These are phyloP conservation scores for Colletotrichum tamarilloi DNA, from an alignment of 2,329 filamentous ascomycete genomes.

Conservation along the genomic window DNA sequence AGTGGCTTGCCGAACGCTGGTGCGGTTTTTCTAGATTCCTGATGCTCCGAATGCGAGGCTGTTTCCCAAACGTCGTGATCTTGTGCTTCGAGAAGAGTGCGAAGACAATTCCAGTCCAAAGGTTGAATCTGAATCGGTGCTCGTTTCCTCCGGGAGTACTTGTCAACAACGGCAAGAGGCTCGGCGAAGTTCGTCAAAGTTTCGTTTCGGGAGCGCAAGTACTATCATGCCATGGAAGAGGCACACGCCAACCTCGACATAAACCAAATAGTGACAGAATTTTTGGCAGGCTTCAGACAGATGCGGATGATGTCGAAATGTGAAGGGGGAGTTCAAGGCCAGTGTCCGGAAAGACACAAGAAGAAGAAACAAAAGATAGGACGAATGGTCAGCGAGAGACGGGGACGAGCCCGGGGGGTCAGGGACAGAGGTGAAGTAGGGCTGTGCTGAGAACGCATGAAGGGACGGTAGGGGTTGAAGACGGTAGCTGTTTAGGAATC, in stretches of 20 bases:
- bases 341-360: constrained; percentile 36
- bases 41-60: not conserved
- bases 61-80: not conserved
- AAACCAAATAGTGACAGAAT: constrained; percentile 28
- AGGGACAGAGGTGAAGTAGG: constrained; percentile 38
- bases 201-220: constrained; percentile 38
- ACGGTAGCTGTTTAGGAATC: constrained; percentile 43
- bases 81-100: constrained; percentile 32
- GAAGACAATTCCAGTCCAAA: constrained; percentile 36
- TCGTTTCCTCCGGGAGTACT: constrained; percentile 34
- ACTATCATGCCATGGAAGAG: constrained; percentile 34
- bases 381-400: constrained; percentile 38
- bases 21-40: constrained; percentile 6
- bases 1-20: constrained; percentile 22
- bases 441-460: constrained; percentile 47
- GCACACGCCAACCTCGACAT: constrained; percentile 17
- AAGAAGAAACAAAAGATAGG: constrained; percentile 41
- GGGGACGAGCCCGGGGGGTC: constrained; percentile 32
- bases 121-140: constrained; percentile 38
- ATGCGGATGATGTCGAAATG: constrained; percentile 15
- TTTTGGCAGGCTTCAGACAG: constrained; percentile 10
- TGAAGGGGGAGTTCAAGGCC: constrained; percentile 20
- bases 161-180: not conserved
- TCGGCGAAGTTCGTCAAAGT: constrained; percentile 33
- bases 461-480: constrained; percentile 44